Evolutionary conservation across 805 yeast genomes (phyloP), one percentile per base, ranked within the genome.

Genomic region (Yarrowia porcina): DNA sequence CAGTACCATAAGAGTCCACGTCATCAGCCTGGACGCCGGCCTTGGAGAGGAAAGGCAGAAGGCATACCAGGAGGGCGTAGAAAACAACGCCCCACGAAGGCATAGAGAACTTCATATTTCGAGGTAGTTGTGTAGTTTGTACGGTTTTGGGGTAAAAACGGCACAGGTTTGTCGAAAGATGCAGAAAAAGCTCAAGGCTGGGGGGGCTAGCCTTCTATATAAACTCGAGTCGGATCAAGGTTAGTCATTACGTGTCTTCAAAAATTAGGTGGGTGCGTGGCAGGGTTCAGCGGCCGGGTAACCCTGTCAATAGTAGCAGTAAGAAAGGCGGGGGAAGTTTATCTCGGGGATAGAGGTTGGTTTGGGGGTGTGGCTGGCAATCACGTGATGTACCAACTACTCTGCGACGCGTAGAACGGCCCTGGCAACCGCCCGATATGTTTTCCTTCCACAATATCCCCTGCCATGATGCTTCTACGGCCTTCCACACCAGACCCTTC

Each of bases 1-100:
- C 93, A 42, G 79, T 74, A 36, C 79, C 79, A 64, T 76, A 75
- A 69, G 69, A 72, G 61, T 73, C 74, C 44, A 73, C 77, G 61
- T 75, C 77, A 20, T 74, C 76, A 42, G 70, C 71, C 50, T 65
- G 45, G 36, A 65, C 72, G 32, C 63, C 63, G 12, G 67, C 67
- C 49, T 41, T 41, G 47, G 73, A 69, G 52, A 72, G 21, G 65
- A 75, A 69, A 15, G 79, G 79, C 64, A 74, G 71, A 64, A 69
- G 65, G 63, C 75, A 65, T 39, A 76, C 70, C 49, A 71, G 69
- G 56, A 73, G 57, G 20, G 75, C 73, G 68, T 73, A 76, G 61
- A 73, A 63, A 64, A 74, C 57, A 20, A 74, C 67, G 65, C 72
- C 70, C 73, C 73, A 70, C 28, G 73, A 56, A 39, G 61, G 49